Percentiles rank a stretch among this genome's conserved stretches.
Evolutionary conservation across 306 rosid genomes (phyloP).

Genomic region (Acacia crassicarpa): DNA sequence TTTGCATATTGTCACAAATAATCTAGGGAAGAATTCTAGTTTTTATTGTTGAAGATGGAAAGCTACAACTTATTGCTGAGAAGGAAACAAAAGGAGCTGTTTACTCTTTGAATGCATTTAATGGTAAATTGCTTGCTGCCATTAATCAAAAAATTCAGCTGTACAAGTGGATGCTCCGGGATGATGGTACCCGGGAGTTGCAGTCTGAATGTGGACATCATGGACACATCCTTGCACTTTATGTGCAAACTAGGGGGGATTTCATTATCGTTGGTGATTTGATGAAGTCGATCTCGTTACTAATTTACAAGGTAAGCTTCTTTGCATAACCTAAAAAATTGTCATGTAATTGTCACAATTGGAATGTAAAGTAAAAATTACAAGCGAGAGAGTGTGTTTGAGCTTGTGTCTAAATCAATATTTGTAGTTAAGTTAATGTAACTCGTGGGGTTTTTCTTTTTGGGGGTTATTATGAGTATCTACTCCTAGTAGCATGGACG

Average conservation of each 20-base stretch:
- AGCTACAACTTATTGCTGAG: conserved; percentile 92
- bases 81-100: conserved; percentile 99
- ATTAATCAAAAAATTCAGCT: conserved; percentile 98
- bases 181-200: conserved; percentile 87
- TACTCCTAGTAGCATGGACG: not conserved
- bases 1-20: conserved; percentile 14
- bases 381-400: not conserved
- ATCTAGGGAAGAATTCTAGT: conserved; percentile 91
- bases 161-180: conserved; percentile 98
- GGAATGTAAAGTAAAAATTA: not conserved
- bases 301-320: conserved; percentile 82
- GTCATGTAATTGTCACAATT: not conserved
- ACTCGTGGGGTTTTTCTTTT: not conserved
- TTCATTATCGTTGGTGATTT: conserved; percentile 97
- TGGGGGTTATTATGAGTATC: not conserved
- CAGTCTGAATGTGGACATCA: conserved; percentile 99
- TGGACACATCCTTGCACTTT: conserved; percentile 97
- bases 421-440: not conserved
- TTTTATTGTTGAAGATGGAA: conserved; percentile 93
- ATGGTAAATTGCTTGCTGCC: conserved; percentile 94
- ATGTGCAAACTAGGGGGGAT: conserved; percentile 95
- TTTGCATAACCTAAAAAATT: conserved; percentile 4
- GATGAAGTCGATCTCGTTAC: conserved; percentile 90
- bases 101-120: conserved; percentile 88
- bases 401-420: not conserved